phyloP scores from a whole-genome alignment of 257 asterid genomes.

The Lavandula angustifolia region DNA sequence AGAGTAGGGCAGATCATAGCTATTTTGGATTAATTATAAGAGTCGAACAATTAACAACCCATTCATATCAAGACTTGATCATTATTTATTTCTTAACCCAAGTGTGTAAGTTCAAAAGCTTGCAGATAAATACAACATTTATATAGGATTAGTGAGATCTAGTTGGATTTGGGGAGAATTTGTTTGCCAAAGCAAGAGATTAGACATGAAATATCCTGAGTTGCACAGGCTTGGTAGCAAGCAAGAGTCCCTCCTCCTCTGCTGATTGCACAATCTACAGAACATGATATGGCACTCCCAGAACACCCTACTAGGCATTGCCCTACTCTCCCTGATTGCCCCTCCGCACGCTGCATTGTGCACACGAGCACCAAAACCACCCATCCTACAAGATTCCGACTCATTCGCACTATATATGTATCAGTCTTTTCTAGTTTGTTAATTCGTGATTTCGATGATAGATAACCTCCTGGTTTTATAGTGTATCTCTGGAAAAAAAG shows the following conservation, averaged over 20 bases:
- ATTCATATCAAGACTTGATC: neutral
- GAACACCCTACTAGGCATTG: slow-evolving; percentile 36
- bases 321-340: slow-evolving; percentile 29
- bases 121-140: neutral
- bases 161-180: slow-evolving; percentile 22
- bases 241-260: slow-evolving; percentile 35
- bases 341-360: slow-evolving; percentile 28
- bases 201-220: slow-evolving; percentile 29
- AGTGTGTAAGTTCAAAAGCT: neutral
- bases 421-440: neutral
- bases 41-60: too few species aligned
- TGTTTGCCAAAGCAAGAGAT: slow-evolving; percentile 38
- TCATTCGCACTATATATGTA: neutral
- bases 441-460: neutral
- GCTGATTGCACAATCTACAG: slow-evolving; percentile 31
- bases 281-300: slow-evolving; percentile 34
- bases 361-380: slow-evolving; percentile 15
- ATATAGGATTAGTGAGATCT: neutral
- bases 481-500: slow-evolving; percentile 13
- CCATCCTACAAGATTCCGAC: slow-evolving; percentile 10
- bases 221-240: slow-evolving; percentile 44
- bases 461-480: slow-evolving; percentile 21
- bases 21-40: too few species aligned
- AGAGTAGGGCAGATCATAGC: too few species aligned
- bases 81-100: neutral